Evolutionary conservation across 805 yeast genomes (phyloP).

Genomic region (Wickerhamiella musiphila): DNA sequence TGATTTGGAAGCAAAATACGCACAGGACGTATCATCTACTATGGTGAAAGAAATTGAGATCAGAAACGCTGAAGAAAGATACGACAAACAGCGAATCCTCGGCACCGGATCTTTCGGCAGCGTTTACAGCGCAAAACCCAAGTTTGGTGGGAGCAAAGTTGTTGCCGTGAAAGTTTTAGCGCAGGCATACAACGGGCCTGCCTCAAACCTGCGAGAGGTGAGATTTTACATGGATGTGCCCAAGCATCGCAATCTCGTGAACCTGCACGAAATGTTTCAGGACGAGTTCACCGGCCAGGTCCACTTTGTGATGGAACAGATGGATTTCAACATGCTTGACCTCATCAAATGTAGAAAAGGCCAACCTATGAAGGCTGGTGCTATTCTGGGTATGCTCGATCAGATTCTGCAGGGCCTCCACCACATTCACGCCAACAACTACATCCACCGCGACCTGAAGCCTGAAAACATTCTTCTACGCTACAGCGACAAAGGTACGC

Average conservation of each 20-base stretch:
- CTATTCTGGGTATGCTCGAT: slow-evolving; percentile 32
- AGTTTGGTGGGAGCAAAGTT: slow-evolving; percentile 9
- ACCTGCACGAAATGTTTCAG: slow-evolving; percentile 60
- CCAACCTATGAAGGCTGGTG: slow-evolving; percentile 35
- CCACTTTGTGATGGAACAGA: slow-evolving; percentile 75
- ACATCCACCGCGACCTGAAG: slow-evolving; percentile 78
- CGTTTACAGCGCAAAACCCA: slow-evolving; percentile 14
- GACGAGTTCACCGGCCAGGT: slow-evolving; percentile 42
- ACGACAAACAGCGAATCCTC: slow-evolving; percentile 1
- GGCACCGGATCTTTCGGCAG: slow-evolving; percentile 20
- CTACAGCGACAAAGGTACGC: too few species aligned
- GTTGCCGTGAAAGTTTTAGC: slow-evolving; percentile 80
- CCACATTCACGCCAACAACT: slow-evolving; percentile 58
- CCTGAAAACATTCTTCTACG: slow-evolving; percentile 75
- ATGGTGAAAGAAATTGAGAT: too few species aligned
- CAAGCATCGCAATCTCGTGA: slow-evolving; percentile 55
- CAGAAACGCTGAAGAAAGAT: neutral
- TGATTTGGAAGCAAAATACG: too few species aligned
- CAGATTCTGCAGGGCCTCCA: slow-evolving; percentile 63
- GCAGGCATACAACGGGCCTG: slow-evolving; percentile 36
- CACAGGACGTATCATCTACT: too few species aligned
- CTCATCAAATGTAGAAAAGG: slow-evolving; percentile 46
- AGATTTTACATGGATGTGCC: slow-evolving; percentile 32
- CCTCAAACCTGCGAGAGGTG: slow-evolving; percentile 26
- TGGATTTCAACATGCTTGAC: slow-evolving; percentile 70